Percentiles rank a stretch among this genome's conserved stretches.
Evolutionary conservation across 768 basidiomycete species (phyloP).

Genomic region (Boletellus ananiceps): DNA sequence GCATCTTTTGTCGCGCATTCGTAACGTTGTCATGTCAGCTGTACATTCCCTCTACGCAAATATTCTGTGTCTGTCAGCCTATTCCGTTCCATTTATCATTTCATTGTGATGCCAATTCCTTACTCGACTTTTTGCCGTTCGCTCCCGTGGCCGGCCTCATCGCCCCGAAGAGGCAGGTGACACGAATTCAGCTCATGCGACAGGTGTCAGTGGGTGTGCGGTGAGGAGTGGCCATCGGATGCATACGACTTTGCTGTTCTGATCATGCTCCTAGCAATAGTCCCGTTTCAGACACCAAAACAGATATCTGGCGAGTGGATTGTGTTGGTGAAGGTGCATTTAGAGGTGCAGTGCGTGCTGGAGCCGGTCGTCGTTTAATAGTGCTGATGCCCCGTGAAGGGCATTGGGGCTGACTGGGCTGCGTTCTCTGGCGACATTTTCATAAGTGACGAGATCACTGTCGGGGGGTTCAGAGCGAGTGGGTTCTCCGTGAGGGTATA

Average conservation of each 20-base stretch:
- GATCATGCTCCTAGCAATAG: constrained; percentile 37
- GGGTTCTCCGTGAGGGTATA: constrained; percentile 61
- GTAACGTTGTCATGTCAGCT: constrained; percentile 23
- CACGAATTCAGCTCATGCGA: constrained; percentile 58
- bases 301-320: constrained; percentile 68
- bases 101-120: constrained; percentile 49
- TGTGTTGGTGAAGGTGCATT: constrained; percentile 63
- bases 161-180: constrained; percentile 33
- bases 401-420: constrained; percentile 58
- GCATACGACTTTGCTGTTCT: not conserved
- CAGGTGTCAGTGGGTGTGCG: constrained; percentile 65
- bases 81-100: constrained; percentile 69
- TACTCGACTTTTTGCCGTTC: constrained; percentile 57
- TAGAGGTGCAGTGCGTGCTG: constrained; percentile 45
- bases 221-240: constrained; percentile 23
- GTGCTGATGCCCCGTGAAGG: constrained; percentile 35
- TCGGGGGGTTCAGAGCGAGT: constrained; percentile 61
- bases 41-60: constrained; percentile 56
- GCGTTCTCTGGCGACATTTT: constrained; percentile 60
- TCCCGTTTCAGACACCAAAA: constrained; percentile 47
- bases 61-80: constrained; percentile 51
- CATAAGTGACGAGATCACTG: constrained; percentile 43
- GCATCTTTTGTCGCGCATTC: not conserved
- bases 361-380: not conserved
- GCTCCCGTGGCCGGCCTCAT: constrained; percentile 41